Percentiles rank a stretch among this genome's conserved stretches.
phyloP scores from a whole-genome alignment of 305 asterid genomes.

The Fraxinus greggii region DNA sequence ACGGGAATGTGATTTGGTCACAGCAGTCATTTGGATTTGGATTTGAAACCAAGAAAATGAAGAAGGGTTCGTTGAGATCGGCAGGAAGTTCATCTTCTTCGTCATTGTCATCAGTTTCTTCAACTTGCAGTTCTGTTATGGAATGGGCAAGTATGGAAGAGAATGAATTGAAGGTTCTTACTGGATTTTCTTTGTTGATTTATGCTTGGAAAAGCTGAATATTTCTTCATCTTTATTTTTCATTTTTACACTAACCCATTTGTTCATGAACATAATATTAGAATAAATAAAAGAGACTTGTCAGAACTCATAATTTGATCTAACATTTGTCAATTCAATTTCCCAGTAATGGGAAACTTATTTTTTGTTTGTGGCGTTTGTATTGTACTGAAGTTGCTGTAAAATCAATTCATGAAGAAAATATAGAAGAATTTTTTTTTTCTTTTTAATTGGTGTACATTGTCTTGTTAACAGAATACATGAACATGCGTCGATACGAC shows the following conservation, averaged over 20 bases:
- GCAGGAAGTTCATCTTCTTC: conserved; percentile 55
- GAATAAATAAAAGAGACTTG: not conserved
- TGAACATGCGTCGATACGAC: not conserved
- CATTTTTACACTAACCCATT: conserved; percentile 15
- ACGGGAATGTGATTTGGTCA: conserved; percentile 26
- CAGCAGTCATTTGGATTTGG: conserved; percentile 43
- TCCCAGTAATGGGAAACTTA: not conserved
- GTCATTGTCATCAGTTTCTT: conserved; percentile 52
- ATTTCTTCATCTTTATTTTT: not conserved
- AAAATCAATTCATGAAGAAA: not conserved
- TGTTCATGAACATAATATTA: conserved; percentile 9
- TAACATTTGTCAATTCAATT: not conserved
- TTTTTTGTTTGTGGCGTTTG: not conserved
- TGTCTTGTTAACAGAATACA: not conserved
- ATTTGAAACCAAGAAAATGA: conserved; percentile 51
- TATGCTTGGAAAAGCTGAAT: conserved; percentile 58
- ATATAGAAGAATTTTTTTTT: not conserved
- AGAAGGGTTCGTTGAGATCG: conserved; percentile 39
- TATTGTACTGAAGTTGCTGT: not conserved
- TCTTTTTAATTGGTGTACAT: not conserved
- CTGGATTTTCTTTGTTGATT: conserved; percentile 57
- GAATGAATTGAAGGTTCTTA: conserved; percentile 44
- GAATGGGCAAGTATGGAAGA: conserved; percentile 67
- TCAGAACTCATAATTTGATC: not conserved
- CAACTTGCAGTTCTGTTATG: conserved; percentile 58